These are phyloP conservation scores for Colletotrichum sp. DNA, from an alignment of 2,329 filamentous ascomycete genomes.

Conservation along the genomic window DNA sequence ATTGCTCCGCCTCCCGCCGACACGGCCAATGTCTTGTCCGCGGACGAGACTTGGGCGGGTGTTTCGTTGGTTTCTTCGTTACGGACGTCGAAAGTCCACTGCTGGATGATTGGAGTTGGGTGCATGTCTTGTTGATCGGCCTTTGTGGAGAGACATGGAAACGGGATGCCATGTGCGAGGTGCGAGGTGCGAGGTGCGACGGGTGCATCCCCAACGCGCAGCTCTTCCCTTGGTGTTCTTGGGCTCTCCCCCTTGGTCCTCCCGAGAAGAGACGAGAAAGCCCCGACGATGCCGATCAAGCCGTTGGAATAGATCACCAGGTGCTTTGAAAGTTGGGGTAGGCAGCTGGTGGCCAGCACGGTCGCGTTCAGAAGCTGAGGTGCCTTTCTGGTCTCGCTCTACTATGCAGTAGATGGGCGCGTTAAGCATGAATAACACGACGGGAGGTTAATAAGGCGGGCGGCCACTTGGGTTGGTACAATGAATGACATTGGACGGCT, in stretches of 20 bases:
- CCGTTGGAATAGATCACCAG: neutral
- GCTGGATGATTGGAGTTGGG: neutral
- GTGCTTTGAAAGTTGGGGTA: neutral
- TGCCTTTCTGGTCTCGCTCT: neutral
- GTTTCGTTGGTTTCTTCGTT: neutral
- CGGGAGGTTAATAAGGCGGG: neutral
- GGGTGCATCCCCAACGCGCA: neutral
- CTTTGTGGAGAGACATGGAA: neutral
- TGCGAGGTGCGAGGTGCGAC: neutral
- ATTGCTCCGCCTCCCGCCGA: neutral
- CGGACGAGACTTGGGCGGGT: neutral
- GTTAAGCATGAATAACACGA: neutral
- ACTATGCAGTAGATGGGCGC: neutral
- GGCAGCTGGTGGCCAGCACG: neutral
- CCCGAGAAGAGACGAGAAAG: slow-evolving; percentile 15
- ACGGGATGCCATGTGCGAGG: neutral
- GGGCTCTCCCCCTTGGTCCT: neutral
- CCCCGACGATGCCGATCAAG: slow-evolving; percentile 14
- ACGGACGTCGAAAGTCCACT: neutral
- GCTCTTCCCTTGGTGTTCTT: neutral
- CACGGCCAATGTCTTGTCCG: neutral
- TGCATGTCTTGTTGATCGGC: neutral
- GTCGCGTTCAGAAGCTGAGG: neutral
- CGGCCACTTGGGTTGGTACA: neutral
- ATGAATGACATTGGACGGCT: neutral